A percentile compares a stretch with the other conserved stretches of the same genome.
Conservation (phyloP, 768 basidiomycete species). For the Tricholoma furcatifolium region DNA sequence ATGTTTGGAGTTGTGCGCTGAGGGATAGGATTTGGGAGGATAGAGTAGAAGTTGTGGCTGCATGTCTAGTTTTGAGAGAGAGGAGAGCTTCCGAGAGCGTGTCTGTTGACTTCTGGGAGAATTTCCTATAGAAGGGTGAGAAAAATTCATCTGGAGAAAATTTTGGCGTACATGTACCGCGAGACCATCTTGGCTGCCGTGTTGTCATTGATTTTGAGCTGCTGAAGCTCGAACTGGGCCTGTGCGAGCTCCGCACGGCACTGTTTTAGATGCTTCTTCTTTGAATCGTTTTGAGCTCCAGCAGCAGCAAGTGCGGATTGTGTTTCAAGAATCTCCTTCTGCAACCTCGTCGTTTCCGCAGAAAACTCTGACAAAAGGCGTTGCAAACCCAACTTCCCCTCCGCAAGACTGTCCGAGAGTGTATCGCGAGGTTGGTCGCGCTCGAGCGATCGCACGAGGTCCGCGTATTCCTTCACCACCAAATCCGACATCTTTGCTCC, state of each 20-base stretch:
- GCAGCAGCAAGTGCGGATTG: conserved; percentile 43
- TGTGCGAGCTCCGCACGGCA: conserved; percentile 46
- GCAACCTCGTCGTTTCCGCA: conserved; percentile 42
- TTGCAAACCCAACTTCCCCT: conserved; percentile 49
- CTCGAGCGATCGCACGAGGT: conserved; percentile 67
- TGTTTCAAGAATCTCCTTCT: conserved; percentile 40
- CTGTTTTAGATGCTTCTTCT: conserved; percentile 39
- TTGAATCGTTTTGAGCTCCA: conserved; percentile 43
- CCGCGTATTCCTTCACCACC: conserved; percentile 72
- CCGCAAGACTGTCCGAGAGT: conserved; percentile 38
- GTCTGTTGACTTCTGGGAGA: conserved; percentile 75
- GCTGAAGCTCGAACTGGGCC: conserved; percentile 51
- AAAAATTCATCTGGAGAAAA: background rate
- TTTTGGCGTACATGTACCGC: conserved; percentile 68
- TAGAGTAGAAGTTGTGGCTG: conserved; percentile 58
- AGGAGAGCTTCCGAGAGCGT: conserved; percentile 60
- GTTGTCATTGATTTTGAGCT: conserved; percentile 61
- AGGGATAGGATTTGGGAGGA: conserved; percentile 46
- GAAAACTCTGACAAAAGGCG: conserved; percentile 49
- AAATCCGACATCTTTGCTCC: conserved; percentile 61
- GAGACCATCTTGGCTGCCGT: conserved; percentile 82
- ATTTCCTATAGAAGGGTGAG: conserved; percentile 53
- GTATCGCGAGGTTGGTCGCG: conserved; percentile 28
- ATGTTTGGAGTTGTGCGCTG: conserved; percentile 40
- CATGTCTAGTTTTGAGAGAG: conserved; percentile 59